A percentile compares a stretch with the other conserved stretches of the same genome.
Conservation (phyloP, 129 eudicot genomes). For the Chrysanthemum seticuspe region DNA sequence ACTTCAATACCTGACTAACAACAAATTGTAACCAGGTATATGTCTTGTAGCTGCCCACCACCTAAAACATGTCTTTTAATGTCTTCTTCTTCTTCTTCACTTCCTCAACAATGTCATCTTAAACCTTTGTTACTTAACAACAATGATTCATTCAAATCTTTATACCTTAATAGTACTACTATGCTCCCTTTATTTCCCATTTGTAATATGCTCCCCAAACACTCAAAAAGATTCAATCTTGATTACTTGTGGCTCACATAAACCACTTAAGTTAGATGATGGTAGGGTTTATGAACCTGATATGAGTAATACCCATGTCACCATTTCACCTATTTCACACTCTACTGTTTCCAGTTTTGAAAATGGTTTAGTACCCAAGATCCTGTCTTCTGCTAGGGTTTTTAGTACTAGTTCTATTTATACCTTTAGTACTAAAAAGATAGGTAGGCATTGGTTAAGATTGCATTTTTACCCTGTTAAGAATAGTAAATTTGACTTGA, state of each 20-base stretch:
- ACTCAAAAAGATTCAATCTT: slow-evolving; percentile 39
- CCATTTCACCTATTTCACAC: slow-evolving; percentile 33
- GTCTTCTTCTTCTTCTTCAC: slow-evolving; percentile 9
- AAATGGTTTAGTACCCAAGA: slow-evolving; percentile 28
- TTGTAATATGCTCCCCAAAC: slow-evolving; percentile 26
- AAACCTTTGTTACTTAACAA: slow-evolving; percentile 11
- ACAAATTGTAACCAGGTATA: slow-evolving; percentile 35
- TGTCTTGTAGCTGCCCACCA: slow-evolving; percentile 11
- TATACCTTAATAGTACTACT: slow-evolving; percentile 6
- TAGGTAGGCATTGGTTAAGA: slow-evolving; percentile 49
- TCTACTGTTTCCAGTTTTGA: slow-evolving; percentile 26
- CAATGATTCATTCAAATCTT: slow-evolving; percentile 31
- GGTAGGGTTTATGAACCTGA: slow-evolving; percentile 54
- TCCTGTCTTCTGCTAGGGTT: slow-evolving; percentile 48
- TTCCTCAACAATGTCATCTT: slow-evolving; percentile 22
- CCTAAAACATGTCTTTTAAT: slow-evolving; percentile 23
- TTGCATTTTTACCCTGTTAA: slow-evolving; percentile 49
- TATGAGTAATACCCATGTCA: slow-evolving; percentile 31
- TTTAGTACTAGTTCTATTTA: slow-evolving; percentile 39
- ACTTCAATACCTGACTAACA: slow-evolving; percentile 6
- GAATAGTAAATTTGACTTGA: slow-evolving; percentile 35
- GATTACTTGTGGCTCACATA: slow-evolving; percentile 40
- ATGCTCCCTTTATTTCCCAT: slow-evolving; percentile 24
- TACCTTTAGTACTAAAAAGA: slow-evolving; percentile 36
- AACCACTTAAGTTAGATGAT: slow-evolving; percentile 37